Evolutionary conservation across 345 rosid species (phyloP), one percentile per base, ranked within the genome.

Genomic region (Kandelia obovata): DNA sequence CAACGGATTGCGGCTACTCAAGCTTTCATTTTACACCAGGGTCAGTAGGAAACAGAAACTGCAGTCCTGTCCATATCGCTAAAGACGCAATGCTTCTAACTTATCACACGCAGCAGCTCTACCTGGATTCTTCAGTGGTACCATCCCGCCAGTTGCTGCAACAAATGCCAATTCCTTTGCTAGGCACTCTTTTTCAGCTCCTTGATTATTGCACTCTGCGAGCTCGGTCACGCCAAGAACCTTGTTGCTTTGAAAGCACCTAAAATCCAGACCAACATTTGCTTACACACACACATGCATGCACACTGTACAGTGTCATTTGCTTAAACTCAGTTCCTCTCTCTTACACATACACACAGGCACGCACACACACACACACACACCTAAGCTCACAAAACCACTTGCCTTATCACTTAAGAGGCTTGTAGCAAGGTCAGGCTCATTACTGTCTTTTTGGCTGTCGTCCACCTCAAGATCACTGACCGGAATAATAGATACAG

Each of bases 161-260:
- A 43, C 49, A 43, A 43, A 43, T 43, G 49, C 19, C 49, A 43
- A 43, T 43, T 43, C 49, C 17, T 43, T 43, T 19, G 0, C 49
- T 13, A 13, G 19, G 19, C 49, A 43, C 49, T 13, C 5, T 43
- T 55, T 27, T n/a, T 73, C 66, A 13, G n/a, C 66, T 55, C 46
- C 55, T 47, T 32, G 26, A 32, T 74, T 43, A 69, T 59, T 86
- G 85, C 21, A 72, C 65, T 81, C 87, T 94, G 21, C 96, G 90
- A 58, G 89, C 95, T 23, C 98, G 90, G 79, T 91, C 95, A 64
- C 96, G 96, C 98, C 98, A 94, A 25, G 97, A 91, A 69, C 92
- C 95, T 83, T 86, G 89, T 68, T 93, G 97, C 87, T 88, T 91
- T 60, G 89, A 87, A 68, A 91, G 89, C 32, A 92, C 96, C 99